Base-by-base conservation (phyloP, 768 basidiomycete species). In the Rhodotorula kratochvilovae region DNA sequence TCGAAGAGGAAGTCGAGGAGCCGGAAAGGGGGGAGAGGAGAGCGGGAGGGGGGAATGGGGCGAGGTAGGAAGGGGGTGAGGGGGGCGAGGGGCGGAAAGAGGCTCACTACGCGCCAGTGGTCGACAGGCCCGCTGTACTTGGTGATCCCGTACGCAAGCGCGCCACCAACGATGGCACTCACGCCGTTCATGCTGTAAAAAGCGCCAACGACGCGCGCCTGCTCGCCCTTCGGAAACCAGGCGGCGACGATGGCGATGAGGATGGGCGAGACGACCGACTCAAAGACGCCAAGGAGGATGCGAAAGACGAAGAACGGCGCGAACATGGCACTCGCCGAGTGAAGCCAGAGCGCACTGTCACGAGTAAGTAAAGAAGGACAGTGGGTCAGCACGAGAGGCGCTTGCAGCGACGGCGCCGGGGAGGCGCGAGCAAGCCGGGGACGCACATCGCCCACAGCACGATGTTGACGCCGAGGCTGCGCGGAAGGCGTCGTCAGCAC, bases 191-290 rank as follows among this genome's bases (percentile, higher is more conserved):
- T 87, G 87, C 87, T 82, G 78, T 88, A 88, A 79, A 88, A 88
- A 83, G 85, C 87, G 8, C 85, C 84, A 27, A 88, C 85, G 13
- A 87, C 83, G 27, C 81, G 83, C 1, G 85, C 85, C 81, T 88
- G 87, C 74, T 88, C 87, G 61, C 86, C 81, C 79, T 87, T 88
- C 81, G 85, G 86, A 80, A 87, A 88, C 76, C 87, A 88, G 85
- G 87, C 86, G 17, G 86, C 84, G 53, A 87, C 61, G 46, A 88
- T 83, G 62, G 87, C 79, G 78, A 88, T 85, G 46, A 88, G 80
- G 72, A 83, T 12, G 5, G 46, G 61, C 3, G 25, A 35, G 60
- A 59, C 58, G 17, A 29, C 15, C 25, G 15, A 5, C 16, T 59
- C 43, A 17, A 68, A 67, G 1, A 61, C 58, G n/a, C 71, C 87